Evolutionary conservation across 1,284 basidiomycete species (phyloP).

Genomic region (Gymnopus androsaceus): DNA sequence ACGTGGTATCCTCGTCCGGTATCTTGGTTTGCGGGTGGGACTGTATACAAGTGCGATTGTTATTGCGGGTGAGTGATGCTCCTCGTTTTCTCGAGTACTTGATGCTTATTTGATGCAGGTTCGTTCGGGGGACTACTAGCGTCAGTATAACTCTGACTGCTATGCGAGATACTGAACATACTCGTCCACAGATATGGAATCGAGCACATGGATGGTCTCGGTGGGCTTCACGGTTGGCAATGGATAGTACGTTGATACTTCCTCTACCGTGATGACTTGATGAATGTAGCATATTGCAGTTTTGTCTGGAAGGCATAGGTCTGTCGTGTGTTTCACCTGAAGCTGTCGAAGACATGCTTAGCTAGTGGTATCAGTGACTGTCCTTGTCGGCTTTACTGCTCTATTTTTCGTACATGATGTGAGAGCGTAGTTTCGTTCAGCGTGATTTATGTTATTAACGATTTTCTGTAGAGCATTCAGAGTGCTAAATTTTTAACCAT

Average conservation of each 20-base stretch:
- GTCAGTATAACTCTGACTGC: neutral
- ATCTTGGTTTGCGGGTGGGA: conserved; percentile 7
- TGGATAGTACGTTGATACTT: conserved; percentile 38
- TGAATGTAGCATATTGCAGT: conserved; percentile 22
- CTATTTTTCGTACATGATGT: conserved; percentile 40
- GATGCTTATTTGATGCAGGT: neutral
- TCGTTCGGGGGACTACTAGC: conserved; percentile 3
- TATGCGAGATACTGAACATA: too few species aligned
- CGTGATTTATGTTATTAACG: neutral
- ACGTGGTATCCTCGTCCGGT: conserved; percentile 8
- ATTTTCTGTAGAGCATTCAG: neutral
- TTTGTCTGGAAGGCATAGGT: conserved; percentile 39
- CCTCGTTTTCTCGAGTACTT: neutral
- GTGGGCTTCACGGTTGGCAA: conserved; percentile 43
- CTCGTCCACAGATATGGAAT: conserved; percentile 38
- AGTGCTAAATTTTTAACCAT: neutral
- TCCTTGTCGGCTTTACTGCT: conserved; percentile 33
- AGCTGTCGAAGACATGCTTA: neutral
- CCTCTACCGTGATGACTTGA: neutral
- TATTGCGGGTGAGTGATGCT: neutral
- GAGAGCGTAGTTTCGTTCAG: neutral
- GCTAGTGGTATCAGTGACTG: conserved; percentile 38
- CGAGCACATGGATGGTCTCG: conserved; percentile 42
- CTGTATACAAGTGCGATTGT: neutral
- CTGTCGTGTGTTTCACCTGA: neutral